These are phyloP conservation scores for Juglanconis juglandina DNA, from an alignment of 2,329 filamentous ascomycete genomes.

Conservation along the genomic window DNA sequence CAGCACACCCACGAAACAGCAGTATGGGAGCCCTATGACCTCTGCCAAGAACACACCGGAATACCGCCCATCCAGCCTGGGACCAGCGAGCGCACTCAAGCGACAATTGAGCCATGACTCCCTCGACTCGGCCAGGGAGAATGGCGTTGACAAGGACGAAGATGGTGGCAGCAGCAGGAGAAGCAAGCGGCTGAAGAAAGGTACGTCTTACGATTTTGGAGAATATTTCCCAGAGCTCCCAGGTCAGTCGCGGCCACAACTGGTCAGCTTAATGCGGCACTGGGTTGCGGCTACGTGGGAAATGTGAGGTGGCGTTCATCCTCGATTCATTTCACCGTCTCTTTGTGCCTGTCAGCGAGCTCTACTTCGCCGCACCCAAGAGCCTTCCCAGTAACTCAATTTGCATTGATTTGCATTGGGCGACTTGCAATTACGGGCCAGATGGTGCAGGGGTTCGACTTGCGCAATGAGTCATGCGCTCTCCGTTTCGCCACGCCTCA, in stretches of 20 bases:
- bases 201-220: constrained; percentile 40
- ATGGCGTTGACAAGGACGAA: constrained; percentile 51
- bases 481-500: constrained; percentile 10
- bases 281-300: not conserved
- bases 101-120: constrained; percentile 67
- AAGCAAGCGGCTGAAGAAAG: constrained; percentile 91
- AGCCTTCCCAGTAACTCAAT: constrained; percentile 1
- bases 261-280: not conserved
- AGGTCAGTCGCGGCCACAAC: too few relatives aligned
- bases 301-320: not conserved
- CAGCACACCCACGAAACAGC: constrained; percentile 59
- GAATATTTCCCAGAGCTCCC: not conserved
- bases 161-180: constrained; percentile 67
- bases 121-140: constrained; percentile 45
- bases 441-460: not conserved
- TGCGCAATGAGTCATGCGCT: constrained; percentile 14
- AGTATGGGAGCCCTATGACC: constrained; percentile 58
- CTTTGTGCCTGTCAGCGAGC: not conserved
- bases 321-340: constrained; percentile 1
- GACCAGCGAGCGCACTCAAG: constrained; percentile 65
- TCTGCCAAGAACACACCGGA: constrained; percentile 65
- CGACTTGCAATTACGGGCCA: not conserved
- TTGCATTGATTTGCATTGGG: not conserved
- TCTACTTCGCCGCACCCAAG: not conserved
- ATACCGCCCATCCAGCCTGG: constrained; percentile 52